phyloP scores from a whole-genome alignment of 495 filamentous ascomycete genomes.

The Neurospora tetrasperma region DNA sequence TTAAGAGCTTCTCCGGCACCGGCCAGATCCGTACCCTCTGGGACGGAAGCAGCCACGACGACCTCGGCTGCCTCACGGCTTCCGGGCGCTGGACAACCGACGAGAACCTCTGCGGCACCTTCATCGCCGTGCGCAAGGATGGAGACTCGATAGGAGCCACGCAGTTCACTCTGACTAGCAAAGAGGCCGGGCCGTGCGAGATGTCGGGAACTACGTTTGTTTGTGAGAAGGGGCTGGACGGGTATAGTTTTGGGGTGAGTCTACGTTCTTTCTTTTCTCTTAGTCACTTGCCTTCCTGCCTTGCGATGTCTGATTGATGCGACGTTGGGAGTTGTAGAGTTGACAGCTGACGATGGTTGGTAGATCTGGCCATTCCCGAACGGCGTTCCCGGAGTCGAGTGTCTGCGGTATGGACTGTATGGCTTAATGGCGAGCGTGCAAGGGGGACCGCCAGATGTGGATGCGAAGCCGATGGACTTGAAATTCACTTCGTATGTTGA shows the following conservation, averaged over 20 bases:
- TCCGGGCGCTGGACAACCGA: constrained; percentile 14
- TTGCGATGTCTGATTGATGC: not conserved
- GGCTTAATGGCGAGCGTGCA: constrained; percentile 15
- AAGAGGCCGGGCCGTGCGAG: constrained; percentile 5
- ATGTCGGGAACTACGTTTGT: constrained; percentile 7
- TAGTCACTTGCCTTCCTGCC: not conserved
- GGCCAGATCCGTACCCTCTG: constrained; percentile 16
- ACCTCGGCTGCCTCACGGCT: constrained; percentile 20
- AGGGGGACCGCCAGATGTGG: constrained; percentile 1
- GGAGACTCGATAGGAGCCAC: not conserved
- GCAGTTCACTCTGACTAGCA: constrained; percentile 4
- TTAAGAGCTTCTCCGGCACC: constrained; percentile 5
- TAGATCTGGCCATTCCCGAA: constrained; percentile 17
- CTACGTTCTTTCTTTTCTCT: not conserved
- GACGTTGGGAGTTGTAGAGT: not conserved
- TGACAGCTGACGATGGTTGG: not conserved
- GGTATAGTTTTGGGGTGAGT: constrained; percentile 15
- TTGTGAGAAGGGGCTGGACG: constrained; percentile 4
- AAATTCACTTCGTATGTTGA: constrained; percentile 9
- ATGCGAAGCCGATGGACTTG: constrained; percentile 8
- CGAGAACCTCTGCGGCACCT: constrained; percentile 11
- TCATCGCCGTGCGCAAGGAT: constrained; percentile 3
- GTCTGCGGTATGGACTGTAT: constrained; percentile 14
- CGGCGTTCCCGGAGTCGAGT: constrained; percentile 9
- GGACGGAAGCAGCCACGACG: constrained; percentile 9